Base-by-base conservation (phyloP, 352 stramenopile genomes). In the Chrysophaeum taylorii region DNA sequence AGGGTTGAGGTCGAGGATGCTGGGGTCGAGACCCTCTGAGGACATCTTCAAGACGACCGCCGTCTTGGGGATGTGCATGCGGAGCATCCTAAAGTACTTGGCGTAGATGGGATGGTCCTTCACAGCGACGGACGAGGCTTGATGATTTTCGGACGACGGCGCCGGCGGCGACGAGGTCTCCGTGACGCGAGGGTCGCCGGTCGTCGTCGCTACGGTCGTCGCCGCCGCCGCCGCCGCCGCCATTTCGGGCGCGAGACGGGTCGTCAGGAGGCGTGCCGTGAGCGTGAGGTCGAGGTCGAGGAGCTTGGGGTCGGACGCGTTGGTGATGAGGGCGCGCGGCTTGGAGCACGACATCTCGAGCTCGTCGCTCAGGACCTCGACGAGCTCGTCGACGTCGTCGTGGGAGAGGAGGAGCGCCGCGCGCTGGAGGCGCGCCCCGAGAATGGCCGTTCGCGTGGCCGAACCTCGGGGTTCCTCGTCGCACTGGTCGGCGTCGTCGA, bases 21-120 rank as follows among this genome's bases (percentile, higher is more conserved):
- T n/a, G n/a, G n/a, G n/a, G n/a, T n/a, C n/a, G n/a, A n/a, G n/a
- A 38, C 76, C 61, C 70, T 84, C 72, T 18, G 63, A 64, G 38
- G 74, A 80, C 75, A 79, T 73, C 27, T 86, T 78, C 70, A 85
- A 78, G 42, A 87, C 87, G 74, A 88, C 88, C 62, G 82, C 71
- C 25, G 81, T 75, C 14, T 85, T 75, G 74, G 78, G 79, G 23
- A 74, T 70, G 52, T 80, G 79, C 54, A 77, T 37, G 48, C 71
- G 39, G 52, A 77, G 70, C 38, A 79, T 23, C 75, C 77, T 82
- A 31, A 80, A 84, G 62, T 81, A 84, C 61, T 85, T 83, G 21
- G 39, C 2, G 69, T 76, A 83, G 23, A 72, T 75, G 37, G 79
- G 80, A 39, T 83, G 74, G 23, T 83, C 75, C 43, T 80, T 82